Percentiles rank a stretch among this genome's conserved stretches.
Evolutionary conservation across 208 protist species (phyloP).

Genomic region (Leishmania gerbilli): DNA sequence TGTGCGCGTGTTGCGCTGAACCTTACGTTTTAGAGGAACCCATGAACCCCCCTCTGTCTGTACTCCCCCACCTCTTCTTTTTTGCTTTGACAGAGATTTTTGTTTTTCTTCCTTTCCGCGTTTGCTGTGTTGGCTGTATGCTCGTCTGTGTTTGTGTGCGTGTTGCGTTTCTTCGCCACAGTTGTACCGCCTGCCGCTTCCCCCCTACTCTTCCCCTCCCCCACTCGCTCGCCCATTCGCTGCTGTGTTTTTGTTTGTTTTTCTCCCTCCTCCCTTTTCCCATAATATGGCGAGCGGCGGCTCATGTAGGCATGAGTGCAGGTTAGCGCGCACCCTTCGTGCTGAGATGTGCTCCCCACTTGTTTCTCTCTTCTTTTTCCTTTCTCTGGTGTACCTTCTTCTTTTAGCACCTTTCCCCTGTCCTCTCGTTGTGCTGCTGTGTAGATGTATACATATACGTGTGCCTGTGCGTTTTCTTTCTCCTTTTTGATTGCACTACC

Average conservation of each 20-base stretch:
- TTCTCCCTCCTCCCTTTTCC: neutral
- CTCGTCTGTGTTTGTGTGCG: neutral
- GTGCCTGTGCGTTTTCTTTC: neutral
- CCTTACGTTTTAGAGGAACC: neutral
- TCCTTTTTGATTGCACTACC: neutral
- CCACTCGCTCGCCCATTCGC: neutral
- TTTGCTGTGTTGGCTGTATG: neutral
- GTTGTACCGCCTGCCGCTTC: neutral
- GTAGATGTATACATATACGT: conserved; percentile 11
- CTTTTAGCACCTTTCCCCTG: neutral
- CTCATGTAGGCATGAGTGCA: neutral
- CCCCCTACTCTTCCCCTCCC: neutral
- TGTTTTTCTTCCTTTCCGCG: neutral
- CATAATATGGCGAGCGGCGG: neutral
- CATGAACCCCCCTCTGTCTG: neutral
- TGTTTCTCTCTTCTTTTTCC: neutral
- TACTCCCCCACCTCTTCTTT: neutral
- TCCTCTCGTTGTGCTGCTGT: neutral
- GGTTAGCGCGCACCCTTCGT: neutral
- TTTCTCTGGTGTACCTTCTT: neutral
- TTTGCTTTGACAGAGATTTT: neutral
- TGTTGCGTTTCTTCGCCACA: neutral
- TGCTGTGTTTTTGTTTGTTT: neutral
- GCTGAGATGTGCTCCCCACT: neutral
- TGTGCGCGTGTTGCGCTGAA: neutral